A percentile compares a stretch with the other conserved stretches of the same genome.
phyloP scores from a whole-genome alignment of 176 grass and related monocot species.

The Triticum turgidum region DNA sequence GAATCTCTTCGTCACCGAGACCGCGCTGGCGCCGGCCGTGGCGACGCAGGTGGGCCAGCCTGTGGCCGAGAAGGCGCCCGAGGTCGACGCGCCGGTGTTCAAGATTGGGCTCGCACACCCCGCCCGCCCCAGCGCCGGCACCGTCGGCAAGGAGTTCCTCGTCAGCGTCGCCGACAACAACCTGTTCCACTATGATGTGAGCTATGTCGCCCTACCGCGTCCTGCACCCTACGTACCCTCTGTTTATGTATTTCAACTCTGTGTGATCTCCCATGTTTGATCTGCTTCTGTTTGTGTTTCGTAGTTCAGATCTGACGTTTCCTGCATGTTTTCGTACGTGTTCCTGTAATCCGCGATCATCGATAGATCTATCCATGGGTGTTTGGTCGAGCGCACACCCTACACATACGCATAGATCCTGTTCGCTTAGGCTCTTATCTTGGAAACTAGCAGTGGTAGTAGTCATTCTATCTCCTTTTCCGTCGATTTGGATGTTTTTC shows the following conservation, averaged over 20 bases:
- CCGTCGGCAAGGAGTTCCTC: constrained; percentile 53
- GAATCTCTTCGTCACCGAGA: constrained; percentile 49
- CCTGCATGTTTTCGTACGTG: neutral
- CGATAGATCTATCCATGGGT: neutral
- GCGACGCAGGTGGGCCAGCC: neutral
- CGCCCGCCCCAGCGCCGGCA: neutral
- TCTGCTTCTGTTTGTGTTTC: too few species aligned
- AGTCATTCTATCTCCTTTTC: too few species aligned
- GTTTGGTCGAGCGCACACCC: neutral
- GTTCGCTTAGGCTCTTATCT: too few species aligned
- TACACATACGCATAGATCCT: too few species aligned
- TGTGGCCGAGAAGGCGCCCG: neutral
- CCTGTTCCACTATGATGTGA: constrained; percentile 79
- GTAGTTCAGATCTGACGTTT: neutral
- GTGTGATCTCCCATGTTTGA: too few species aligned
- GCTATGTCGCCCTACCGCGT: neutral
- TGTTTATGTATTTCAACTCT: neutral
- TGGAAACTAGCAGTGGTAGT: too few species aligned
- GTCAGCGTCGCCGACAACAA: constrained; percentile 56
- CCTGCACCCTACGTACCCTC: neutral
- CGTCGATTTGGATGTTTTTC: too few species aligned
- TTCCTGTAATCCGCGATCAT: neutral
- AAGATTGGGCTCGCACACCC: constrained; percentile 22
- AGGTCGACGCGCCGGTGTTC: constrained; percentile 40
- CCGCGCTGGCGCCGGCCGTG: constrained; percentile 16